Evolutionary conservation across 202 grass and related monocot species (phyloP).

Genomic region (Saccharum hybrid): DNA sequence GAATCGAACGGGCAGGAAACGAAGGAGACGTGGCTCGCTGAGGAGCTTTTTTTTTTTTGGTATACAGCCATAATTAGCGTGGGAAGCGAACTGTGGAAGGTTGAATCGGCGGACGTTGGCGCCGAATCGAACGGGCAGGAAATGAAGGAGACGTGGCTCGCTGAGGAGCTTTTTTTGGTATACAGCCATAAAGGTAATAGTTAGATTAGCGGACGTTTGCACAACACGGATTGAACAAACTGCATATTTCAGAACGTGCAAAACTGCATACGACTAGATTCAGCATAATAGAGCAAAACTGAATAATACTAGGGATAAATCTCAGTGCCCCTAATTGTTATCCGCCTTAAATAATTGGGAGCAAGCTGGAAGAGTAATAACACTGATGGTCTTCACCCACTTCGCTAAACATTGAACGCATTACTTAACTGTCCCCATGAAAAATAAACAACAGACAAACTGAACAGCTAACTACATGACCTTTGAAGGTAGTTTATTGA

Average conservation of each 20-base stretch:
- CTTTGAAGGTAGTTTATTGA: constrained; percentile 40
- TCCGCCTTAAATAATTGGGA: background rate
- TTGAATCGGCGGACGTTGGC: too few relatives aligned
- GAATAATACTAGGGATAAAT: background rate
- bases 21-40: too few relatives aligned
- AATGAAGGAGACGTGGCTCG: too few relatives aligned
- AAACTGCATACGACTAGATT: background rate
- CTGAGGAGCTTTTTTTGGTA: too few relatives aligned
- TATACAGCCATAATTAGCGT: too few relatives aligned
- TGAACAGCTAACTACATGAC: constrained; percentile 47
- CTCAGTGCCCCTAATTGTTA: background rate
- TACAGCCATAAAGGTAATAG: too few relatives aligned
- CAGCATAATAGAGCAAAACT: background rate
- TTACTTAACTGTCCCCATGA: constrained; percentile 10
- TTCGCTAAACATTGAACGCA: constrained; percentile 29
- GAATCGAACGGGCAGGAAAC: too few relatives aligned
- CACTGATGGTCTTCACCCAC: background rate
- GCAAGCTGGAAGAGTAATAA: constrained; percentile 10
- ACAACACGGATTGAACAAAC: background rate
- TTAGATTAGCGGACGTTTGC: background rate
- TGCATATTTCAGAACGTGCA: background rate
- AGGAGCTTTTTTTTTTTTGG: too few relatives aligned
- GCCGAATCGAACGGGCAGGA: too few relatives aligned
- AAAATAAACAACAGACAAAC: constrained; percentile 43
- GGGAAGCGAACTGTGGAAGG: too few relatives aligned